Evolutionary conservation across 108 stramenopile species (phyloP).

Genomic region (Fragilariopsis cylindrus): DNA sequence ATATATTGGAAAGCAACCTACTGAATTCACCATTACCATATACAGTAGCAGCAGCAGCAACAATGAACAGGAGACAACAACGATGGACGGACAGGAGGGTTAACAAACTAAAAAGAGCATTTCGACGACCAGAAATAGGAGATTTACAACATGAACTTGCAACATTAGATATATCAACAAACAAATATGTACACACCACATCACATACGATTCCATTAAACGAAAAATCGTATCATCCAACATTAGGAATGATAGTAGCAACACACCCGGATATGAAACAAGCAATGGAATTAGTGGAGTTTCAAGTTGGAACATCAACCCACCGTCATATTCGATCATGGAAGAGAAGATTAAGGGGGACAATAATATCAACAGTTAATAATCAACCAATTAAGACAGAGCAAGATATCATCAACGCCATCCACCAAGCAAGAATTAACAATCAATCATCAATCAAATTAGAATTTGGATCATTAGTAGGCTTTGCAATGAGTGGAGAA

Average conservation of each 20-base stretch:
- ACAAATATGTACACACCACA: not conserved
- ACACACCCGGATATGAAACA: not conserved
- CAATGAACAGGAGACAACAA: not conserved
- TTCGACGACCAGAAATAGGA: not conserved
- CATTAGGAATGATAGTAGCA: not conserved
- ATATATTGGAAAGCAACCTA: not conserved
- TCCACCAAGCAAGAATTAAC: not conserved
- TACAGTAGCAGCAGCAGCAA: not conserved
- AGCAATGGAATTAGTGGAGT: not conserved
- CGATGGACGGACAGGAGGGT: too few relatives aligned
- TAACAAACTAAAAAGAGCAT: not conserved
- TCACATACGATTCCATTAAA: not conserved
- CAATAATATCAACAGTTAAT: slow-evolving; percentile 1
- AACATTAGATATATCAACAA: slow-evolving; percentile 1
- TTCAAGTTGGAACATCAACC: not conserved
- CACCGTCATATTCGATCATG: not conserved
- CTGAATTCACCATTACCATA: not conserved
- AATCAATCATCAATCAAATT: not conserved
- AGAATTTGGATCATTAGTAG: not conserved
- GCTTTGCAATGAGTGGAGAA: slow-evolving; percentile 9
- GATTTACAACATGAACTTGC: not conserved
- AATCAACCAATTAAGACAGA: not conserved
- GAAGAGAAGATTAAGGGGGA: slow-evolving; percentile 13
- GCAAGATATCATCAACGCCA: not conserved
- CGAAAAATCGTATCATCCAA: not conserved